These are phyloP conservation scores for Colletotrichum lini DNA, from an alignment of 2,329 filamentous ascomycete genomes.

Conservation along the genomic window DNA sequence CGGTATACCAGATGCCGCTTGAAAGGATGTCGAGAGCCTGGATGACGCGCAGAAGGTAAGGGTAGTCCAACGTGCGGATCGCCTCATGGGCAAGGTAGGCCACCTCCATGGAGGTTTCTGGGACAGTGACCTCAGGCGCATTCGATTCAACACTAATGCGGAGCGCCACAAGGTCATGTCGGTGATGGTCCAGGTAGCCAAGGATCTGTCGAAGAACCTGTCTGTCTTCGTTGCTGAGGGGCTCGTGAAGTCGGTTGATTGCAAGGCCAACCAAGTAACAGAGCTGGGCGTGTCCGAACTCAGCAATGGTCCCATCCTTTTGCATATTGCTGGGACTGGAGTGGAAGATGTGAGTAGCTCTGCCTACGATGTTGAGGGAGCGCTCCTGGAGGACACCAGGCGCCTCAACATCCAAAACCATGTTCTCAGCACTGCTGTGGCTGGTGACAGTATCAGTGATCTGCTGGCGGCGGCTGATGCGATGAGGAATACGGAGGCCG, in stretches of 20 bases:
- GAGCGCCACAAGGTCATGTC: background rate
- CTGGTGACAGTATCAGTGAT: background rate
- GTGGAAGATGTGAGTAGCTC: background rate
- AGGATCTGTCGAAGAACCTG: background rate
- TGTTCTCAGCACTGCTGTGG: background rate
- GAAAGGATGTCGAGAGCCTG: background rate
- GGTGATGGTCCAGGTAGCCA: background rate
- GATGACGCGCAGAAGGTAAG: background rate
- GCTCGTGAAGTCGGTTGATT: background rate
- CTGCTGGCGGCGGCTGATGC: background rate
- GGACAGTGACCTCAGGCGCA: background rate
- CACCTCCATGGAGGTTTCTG: background rate
- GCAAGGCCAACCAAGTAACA: background rate
- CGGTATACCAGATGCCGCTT: background rate
- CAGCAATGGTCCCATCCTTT: background rate
- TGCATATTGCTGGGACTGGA: background rate
- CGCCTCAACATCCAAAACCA: background rate
- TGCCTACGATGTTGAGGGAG: background rate
- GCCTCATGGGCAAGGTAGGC: slow-evolving; percentile 2
- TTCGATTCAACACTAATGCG: slow-evolving; percentile 13
- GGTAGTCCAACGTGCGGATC: background rate
- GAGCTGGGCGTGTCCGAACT: background rate
- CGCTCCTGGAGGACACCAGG: background rate
- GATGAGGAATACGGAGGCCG: background rate
- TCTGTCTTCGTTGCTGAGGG: background rate